Evolutionary conservation across 129 eudicot genomes (phyloP).

Genomic region (Pseudognaphalium luteoalbum): DNA sequence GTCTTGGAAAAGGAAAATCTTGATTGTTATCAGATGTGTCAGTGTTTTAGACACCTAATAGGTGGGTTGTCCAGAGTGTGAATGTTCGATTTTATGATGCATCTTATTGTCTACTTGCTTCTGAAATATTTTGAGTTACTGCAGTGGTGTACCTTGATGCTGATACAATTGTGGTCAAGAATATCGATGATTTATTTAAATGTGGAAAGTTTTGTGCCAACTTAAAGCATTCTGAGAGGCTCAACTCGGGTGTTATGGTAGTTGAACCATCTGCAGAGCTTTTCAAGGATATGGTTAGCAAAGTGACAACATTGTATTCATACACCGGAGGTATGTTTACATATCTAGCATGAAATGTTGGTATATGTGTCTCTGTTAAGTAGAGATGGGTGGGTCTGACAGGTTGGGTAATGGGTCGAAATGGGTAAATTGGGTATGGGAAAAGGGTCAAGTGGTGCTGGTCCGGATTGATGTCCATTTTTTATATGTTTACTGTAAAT

Average conservation of each 20-base stretch:
- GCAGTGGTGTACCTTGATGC: constrained; percentile 99
- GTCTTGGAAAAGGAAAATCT: neutral
- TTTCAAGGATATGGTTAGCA: constrained; percentile 87
- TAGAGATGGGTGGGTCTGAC: neutral
- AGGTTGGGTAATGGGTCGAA: neutral
- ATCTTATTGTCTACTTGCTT: constrained; percentile 17
- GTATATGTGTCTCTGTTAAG: neutral
- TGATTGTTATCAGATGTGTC: neutral
- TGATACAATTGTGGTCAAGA: constrained; percentile 91
- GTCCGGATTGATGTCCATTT: neutral
- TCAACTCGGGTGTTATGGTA: constrained; percentile 96
- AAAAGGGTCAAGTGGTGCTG: neutral
- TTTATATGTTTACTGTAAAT: neutral
- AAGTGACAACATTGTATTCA: constrained; percentile 73
- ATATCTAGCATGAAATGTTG: neutral
- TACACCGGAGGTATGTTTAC: constrained; percentile 87
- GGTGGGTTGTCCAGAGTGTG: neutral
- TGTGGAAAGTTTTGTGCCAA: constrained; percentile 95
- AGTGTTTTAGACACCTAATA: constrained; percentile 4
- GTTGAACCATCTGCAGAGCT: constrained; percentile 85
- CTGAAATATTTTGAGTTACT: constrained; percentile 25
- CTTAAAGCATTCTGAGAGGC: constrained; percentile 95
- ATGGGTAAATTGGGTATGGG: neutral
- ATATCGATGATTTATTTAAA: constrained; percentile 85
- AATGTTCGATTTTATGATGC: constrained; percentile 9